These are phyloP conservation scores for Patellaria atrata DNA, from an alignment of 495 filamentous ascomycete genomes.

Conservation along the genomic window DNA sequence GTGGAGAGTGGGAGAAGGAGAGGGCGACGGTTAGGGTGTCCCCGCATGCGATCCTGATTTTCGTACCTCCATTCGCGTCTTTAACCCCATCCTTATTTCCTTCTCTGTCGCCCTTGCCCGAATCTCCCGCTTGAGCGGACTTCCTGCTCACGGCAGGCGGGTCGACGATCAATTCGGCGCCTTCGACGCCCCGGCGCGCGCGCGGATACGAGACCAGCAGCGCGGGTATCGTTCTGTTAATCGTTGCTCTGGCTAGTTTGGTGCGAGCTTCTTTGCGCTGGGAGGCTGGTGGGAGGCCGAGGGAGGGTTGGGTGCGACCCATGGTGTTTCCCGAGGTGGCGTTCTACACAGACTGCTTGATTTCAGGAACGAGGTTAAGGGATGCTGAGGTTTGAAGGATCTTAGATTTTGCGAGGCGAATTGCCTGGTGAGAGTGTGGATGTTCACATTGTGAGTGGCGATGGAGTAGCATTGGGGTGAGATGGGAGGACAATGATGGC, in stretches of 20 bases:
- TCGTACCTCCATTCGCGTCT: slow-evolving; percentile 4
- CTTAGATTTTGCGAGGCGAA: too few relatives aligned
- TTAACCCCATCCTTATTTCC: neutral
- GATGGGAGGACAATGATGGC: too few relatives aligned
- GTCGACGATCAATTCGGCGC: slow-evolving; percentile 34
- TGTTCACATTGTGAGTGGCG: too few relatives aligned
- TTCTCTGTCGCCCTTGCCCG: neutral
- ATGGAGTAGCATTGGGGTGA: too few relatives aligned
- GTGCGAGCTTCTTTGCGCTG: slow-evolving; percentile 28
- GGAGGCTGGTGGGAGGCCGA: slow-evolving; percentile 13
- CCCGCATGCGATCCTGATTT: slow-evolving; percentile 28
- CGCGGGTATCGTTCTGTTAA: slow-evolving; percentile 38
- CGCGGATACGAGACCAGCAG: slow-evolving; percentile 33
- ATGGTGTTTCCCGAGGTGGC: too few relatives aligned
- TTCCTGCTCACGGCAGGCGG: slow-evolving; percentile 9
- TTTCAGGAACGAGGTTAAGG: too few relatives aligned
- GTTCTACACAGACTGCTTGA: too few relatives aligned
- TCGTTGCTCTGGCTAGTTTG: slow-evolving; percentile 35
- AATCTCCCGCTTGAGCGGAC: neutral
- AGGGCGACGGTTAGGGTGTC: slow-evolving; percentile 37
- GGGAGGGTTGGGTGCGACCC: slow-evolving; percentile 16
- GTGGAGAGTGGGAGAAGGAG: slow-evolving; percentile 14
- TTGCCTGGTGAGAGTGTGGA: too few relatives aligned
- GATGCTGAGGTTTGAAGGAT: too few relatives aligned
- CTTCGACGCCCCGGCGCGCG: slow-evolving; percentile 35